phyloP scores from a whole-genome alignment of 306 rosid species.

The Cucurbita pepo region DNA sequence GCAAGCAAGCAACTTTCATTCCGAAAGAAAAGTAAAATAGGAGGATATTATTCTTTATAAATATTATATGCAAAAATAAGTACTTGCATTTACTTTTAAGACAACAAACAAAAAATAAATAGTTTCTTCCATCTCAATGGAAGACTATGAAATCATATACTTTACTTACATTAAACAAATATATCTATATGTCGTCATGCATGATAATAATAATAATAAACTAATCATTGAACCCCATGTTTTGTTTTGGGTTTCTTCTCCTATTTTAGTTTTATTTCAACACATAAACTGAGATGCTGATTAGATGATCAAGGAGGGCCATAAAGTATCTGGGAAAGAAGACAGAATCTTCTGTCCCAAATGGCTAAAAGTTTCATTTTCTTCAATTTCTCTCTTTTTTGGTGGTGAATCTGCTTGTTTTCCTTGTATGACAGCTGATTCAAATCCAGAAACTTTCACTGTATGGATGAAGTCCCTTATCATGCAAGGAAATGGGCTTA shows the following conservation, averaged over 20 bases:
- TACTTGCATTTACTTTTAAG: neutral
- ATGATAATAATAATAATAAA: neutral
- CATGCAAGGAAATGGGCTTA: conserved; percentile 30
- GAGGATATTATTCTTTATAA: neutral
- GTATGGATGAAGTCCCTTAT: conserved; percentile 30
- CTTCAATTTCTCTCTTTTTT: neutral
- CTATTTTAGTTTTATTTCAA: neutral
- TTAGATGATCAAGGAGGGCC: neutral
- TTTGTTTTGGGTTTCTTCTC: no score
- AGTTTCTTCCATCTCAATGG: neutral
- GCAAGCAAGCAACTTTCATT: neutral
- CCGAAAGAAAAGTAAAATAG: neutral
- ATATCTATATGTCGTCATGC: neutral
- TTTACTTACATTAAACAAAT: neutral
- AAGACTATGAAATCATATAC: neutral
- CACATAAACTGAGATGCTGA: neutral
- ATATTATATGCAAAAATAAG: neutral
- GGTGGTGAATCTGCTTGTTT: neutral
- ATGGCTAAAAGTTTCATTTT: neutral
- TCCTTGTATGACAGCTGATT: conserved; percentile 1
- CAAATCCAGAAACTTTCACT: conserved; percentile 17
- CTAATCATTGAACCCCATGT: no score
- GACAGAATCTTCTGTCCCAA: neutral
- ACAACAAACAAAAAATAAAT: neutral
- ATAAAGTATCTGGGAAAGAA: neutral